Percentiles rank a stretch among this genome's conserved stretches.
These are phyloP conservation scores for Fusarium tricinctum DNA, from an alignment of 2,329 filamentous ascomycete species.

Conservation along the genomic window DNA sequence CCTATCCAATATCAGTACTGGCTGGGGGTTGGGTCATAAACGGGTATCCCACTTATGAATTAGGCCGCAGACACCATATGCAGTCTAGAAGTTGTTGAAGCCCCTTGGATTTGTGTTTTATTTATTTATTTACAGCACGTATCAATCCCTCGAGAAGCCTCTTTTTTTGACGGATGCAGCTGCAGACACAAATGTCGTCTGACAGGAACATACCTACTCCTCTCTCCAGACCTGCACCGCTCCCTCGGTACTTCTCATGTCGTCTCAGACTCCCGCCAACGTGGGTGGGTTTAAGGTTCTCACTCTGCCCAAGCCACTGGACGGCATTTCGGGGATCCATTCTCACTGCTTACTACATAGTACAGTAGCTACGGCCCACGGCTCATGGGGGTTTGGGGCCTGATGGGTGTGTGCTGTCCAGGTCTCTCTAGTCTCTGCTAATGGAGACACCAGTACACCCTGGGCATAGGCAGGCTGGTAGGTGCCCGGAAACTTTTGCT, in stretches of 20 bases:
- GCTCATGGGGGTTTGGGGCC: conserved; percentile 12
- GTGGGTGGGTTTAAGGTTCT: conserved; percentile 50
- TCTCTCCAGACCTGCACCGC: conserved; percentile 17
- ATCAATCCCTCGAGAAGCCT: neutral
- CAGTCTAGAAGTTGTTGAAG: neutral
- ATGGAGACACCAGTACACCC: conserved; percentile 3
- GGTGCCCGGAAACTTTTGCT: conserved; percentile 28
- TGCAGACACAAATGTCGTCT: neutral
- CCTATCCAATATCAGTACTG: neutral
- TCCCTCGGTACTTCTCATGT: conserved; percentile 32
- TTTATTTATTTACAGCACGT: neutral
- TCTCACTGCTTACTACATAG: conserved; percentile 16
- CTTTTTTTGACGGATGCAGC: neutral
- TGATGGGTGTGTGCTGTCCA: conserved; percentile 14
- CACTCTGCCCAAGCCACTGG: conserved; percentile 48
- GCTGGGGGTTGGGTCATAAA: neutral
- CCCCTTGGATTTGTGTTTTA: neutral
- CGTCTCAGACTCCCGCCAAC: conserved; percentile 34
- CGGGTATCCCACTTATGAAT: neutral
- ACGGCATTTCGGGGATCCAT: conserved; percentile 35
- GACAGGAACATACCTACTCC: conserved; percentile 17
- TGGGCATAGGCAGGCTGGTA: conserved; percentile 10
- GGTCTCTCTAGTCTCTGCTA: neutral
- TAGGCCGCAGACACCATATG: neutral
- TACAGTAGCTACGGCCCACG: conserved; percentile 1